phyloP scores from a whole-genome alignment of 208 protist genomes.

The Sergeia podlipaevii region DNA sequence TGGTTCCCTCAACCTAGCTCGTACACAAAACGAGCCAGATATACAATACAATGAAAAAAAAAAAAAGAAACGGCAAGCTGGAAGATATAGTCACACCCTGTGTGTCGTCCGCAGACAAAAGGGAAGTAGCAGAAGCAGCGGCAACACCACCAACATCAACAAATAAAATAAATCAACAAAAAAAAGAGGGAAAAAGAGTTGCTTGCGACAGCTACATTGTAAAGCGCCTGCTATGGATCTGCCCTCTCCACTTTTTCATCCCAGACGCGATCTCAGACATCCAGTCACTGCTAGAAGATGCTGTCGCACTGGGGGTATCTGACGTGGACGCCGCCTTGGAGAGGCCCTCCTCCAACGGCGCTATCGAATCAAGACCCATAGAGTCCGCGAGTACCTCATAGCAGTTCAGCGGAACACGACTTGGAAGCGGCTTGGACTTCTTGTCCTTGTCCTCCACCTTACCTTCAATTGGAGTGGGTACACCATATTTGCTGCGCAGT shows the following conservation, averaged over 20 bases:
- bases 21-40: no score
- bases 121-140: no score
- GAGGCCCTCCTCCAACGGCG: conserved; percentile 11
- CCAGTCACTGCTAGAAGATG: background rate
- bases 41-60: no score
- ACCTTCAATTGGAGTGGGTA: background rate
- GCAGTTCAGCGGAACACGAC: conserved; percentile 15
- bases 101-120: no score
- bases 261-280: background rate
- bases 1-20: no score
- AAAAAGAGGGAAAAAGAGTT: no score
- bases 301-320: background rate
- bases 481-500: background rate
- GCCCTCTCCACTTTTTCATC: background rate
- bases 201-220: no score
- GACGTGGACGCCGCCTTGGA: conserved; percentile 4
- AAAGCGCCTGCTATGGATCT: background rate
- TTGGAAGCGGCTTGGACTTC: background rate
- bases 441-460: background rate
- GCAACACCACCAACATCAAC: no score
- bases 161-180: no score
- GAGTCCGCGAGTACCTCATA: conserved; percentile 16
- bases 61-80: no score
- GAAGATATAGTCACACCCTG: no score
- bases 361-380: conserved; percentile 1